Conservation (phyloP, 768 basidiomycete genomes). For the Neoboletus subvelutipes region DNA sequence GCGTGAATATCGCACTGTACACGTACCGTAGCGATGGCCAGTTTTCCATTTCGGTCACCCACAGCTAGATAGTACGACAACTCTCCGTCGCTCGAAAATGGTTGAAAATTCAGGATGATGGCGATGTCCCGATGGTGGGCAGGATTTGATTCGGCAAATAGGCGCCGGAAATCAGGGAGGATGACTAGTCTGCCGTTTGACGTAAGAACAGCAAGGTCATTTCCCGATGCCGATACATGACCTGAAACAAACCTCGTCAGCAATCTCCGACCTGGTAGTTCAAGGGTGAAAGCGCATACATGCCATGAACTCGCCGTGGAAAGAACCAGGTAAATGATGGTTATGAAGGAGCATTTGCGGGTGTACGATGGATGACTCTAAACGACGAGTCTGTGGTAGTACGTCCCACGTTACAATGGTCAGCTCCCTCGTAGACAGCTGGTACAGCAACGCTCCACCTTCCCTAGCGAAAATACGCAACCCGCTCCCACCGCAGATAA, state of each 20-base stretch:
- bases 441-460: constrained; percentile 44
- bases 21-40: constrained; percentile 49
- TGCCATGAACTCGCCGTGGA: constrained; percentile 24
- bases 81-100: constrained; percentile 8
- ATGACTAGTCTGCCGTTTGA: constrained; percentile 27
- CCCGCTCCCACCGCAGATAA: constrained; percentile 51
- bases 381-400: constrained; percentile 12
- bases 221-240: constrained; percentile 51
- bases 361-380: constrained; percentile 13
- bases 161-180: constrained; percentile 27
- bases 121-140: constrained; percentile 41
- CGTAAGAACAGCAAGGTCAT: constrained; percentile 32
- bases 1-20: neutral
- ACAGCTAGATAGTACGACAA: constrained; percentile 50
- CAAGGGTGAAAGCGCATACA: constrained; percentile 17
- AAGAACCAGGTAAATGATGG: constrained; percentile 1
- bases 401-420: constrained; percentile 39
- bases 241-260: constrained; percentile 20
- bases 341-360: constrained; percentile 23
- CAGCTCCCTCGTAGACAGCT: constrained; percentile 38
- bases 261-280: neutral
- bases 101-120: constrained; percentile 26
- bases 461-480: constrained; percentile 56
- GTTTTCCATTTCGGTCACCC: constrained; percentile 37
- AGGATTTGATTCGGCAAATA: constrained; percentile 26